Evolutionary conservation across 371 early-diverging fungal genomes (phyloP).

Genomic region (Synchytrium microbalum): DNA sequence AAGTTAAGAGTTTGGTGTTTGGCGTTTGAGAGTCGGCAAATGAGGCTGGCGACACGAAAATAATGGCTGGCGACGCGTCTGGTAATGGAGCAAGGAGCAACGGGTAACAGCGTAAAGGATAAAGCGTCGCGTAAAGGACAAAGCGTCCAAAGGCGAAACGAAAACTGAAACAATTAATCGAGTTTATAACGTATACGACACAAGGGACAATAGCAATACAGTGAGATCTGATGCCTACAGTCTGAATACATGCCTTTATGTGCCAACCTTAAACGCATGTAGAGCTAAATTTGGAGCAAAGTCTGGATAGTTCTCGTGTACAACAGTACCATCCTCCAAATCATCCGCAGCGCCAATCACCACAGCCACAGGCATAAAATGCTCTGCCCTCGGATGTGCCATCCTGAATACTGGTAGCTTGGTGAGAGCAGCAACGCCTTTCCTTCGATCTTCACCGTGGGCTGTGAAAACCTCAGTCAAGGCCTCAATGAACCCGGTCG

Average conservation of each 20-base stretch:
- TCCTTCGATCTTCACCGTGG: neutral
- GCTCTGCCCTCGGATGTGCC: slow-evolving; percentile 29
- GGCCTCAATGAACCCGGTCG: neutral
- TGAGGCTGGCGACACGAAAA: no score
- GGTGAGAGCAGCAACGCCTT: slow-evolving; percentile 6
- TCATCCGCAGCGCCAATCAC: slow-evolving; percentile 26
- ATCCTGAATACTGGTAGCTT: slow-evolving; percentile 8
- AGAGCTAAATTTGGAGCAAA: neutral
- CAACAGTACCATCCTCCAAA: slow-evolving; percentile 8
- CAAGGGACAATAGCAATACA: no score
- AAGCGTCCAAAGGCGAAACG: no score
- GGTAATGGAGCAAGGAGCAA: no score
- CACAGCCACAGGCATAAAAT: slow-evolving; percentile 33
- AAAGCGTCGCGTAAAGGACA: no score
- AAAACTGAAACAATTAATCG: no score
- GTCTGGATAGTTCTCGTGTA: neutral
- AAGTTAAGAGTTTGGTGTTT: no score
- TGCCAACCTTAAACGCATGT: neutral
- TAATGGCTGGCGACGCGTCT: no score
- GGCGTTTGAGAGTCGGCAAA: no score
- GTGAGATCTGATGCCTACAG: neutral
- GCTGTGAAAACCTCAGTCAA: neutral
- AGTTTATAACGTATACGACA: no score
- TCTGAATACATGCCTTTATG: neutral
- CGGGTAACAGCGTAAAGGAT: no score